Base-by-base conservation (phyloP, 1,284 basidiomycete species). In the Coniferiporia weirii region DNA sequence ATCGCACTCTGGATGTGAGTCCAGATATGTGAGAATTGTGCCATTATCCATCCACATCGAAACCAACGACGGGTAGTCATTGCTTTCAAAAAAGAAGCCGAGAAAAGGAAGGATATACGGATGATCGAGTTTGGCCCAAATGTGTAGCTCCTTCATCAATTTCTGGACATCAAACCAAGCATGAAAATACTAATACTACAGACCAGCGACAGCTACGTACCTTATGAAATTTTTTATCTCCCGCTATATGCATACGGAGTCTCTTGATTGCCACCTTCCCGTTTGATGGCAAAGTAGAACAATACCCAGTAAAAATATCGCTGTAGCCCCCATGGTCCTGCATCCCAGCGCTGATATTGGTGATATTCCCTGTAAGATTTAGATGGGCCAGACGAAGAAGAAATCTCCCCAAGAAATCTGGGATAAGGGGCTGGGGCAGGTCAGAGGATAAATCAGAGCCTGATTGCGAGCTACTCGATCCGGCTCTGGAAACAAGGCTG, bases 81-180 rank as follows among this genome's bases (percentile, higher is more conserved):
- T 27, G 19, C 20, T 32, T 19, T 22, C 46, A 6, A 57, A 36
- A 13, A 32, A 32, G 32, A 36, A 57, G n/a, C 46, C 55, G 27
- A 20, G 46, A 32, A 51, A 43, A 6, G 32, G 46, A 15, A 57
- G 47, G 12, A 57, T 50, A 20, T 50, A 13, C 7, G 51, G 8
- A 35, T 57, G 45, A 13, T 50, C 34, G 35, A 57, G 38, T 38
- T 51, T 49, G n/a, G 45, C 32, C 55, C 55, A 57, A 46, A 57
- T 57, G 10, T 35, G 34, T 12, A 57, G 1, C 47, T 57, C 55
- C 15, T 49, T 48, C 15, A 38, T n/a, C 19, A 57, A 17, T 35
- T 15, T 49, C 47, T 57, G 46, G 27, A 27, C 27, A 5, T 5
- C 27, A 27, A 27, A 27, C 27, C 5, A 27, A 5, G 27, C 27